Evolutionary conservation across 2,329 filamentous ascomycete species (phyloP).

Genomic region (Bipolaris bicolor): DNA sequence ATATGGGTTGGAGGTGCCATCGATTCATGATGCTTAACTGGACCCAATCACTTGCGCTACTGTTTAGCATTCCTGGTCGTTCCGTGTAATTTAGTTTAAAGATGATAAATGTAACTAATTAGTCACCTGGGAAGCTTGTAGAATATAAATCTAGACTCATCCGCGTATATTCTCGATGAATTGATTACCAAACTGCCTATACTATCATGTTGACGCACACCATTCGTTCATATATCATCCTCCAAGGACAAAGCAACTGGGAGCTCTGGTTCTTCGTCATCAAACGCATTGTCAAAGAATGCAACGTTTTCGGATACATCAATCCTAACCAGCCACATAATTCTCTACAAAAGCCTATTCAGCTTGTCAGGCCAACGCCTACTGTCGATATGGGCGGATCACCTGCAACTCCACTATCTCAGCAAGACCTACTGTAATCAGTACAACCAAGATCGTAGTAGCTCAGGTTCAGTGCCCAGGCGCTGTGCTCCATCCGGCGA

Average conservation of each 20-base stretch:
- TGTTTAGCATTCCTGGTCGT: too few species aligned
- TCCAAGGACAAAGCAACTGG: constrained; percentile 10
- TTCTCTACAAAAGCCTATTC: constrained; percentile 1
- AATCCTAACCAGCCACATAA: neutral
- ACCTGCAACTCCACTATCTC: constrained; percentile 2
- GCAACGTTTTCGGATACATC: too few species aligned
- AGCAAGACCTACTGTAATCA: neutral
- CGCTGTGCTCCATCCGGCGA: too few species aligned
- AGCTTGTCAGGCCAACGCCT: constrained; percentile 1
- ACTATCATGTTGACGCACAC: constrained; percentile 4
- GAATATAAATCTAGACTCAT: constrained; percentile 9
- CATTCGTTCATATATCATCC: constrained; percentile 10
- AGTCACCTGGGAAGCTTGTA: too few species aligned
- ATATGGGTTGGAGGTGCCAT: too few species aligned
- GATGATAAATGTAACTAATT: too few species aligned
- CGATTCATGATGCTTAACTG: too few species aligned
- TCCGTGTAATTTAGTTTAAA: too few species aligned
- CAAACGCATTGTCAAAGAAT: neutral
- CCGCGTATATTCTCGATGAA: constrained; percentile 3
- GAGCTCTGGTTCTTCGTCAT: constrained; percentile 11
- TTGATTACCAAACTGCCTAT: neutral
- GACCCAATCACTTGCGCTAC: too few species aligned
- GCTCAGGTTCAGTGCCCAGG: too few species aligned
- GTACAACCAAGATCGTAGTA: neutral
- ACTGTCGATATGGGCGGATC: constrained; percentile 4